Evolutionary conservation across 257 asterid genomes (phyloP), one percentile per base, ranked within the genome.

Genomic region (Verbascum thapsus): DNA sequence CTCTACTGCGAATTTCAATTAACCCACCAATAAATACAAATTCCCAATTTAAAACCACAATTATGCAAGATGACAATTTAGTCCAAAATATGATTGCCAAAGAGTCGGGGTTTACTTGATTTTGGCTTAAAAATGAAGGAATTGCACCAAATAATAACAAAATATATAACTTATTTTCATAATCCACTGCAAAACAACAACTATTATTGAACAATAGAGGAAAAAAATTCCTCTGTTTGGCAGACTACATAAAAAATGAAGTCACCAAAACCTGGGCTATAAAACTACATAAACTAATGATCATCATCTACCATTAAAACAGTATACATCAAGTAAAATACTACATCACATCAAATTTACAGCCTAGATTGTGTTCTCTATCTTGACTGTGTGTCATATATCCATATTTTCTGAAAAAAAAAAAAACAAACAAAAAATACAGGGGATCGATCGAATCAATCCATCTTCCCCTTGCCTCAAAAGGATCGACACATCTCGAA

Each of bases 51-150:
- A n/a, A n/a, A n/a, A n/a, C n/a, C n/a, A n/a, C n/a, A n/a, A n/a
- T n/a, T n/a, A n/a, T n/a, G n/a, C 26, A 58, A 66, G 26, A 71
- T 68, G 60, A 81, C 90, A 0, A 80, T 54, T 58, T 60, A 50
- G 72, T 83, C 55, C 90, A 83, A 74, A 62, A 48, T 12, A 13
- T 68, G 72, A 50, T 83, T 38, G 90, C 71, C 2, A 60, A 76
- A 53, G 80, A 60, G 58, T 64, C 78, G 42, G 76, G 78, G 1
- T 83, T 78, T 66, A 77, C 76, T 53, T 80, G 86, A 74, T 75
- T 86, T 4, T 66, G 48, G 23, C 71, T 80, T 17, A 82, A 83
- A 10, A 74, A 75, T 59, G 81, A 74, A 53, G 81, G 83, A 10
- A 45, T 74, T 39, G 72, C 63, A 67, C 26, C 54, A 61, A 53